Evolutionary conservation across 768 basidiomycete species (phyloP), one percentile per base, ranked within the genome.

Genomic region (Tricholoma furcatifolium): DNA sequence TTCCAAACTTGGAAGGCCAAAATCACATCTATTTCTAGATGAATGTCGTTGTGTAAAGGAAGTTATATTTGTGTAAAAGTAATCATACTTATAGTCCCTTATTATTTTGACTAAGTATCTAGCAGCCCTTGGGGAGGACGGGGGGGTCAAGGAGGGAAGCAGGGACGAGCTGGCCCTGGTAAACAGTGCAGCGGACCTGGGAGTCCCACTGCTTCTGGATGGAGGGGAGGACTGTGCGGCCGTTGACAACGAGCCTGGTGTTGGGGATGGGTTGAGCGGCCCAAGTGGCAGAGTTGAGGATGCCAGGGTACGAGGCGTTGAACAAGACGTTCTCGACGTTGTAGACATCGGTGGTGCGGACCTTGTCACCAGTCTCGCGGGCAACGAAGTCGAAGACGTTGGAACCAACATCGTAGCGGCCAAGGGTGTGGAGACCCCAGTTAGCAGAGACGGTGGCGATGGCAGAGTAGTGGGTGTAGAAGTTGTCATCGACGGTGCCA

Each of bases 391-490:
- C 52, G 66, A 78, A 83, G 53, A 85, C 82, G 59, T 85, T 83
- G 50, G 68, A 71, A 66, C 50, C 57, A 30, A 52, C 50, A 36
- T 58, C 57, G 50, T 50, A 58, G 9, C 84, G 77, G n/a, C 84
- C 84, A 24, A 86, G 80, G 14, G 79, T 81, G 24, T 76, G 76
- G 34, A 87, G 79, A 6, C 68, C 67, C 84, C 84, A 86, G 67
- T 87, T 87, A 27, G 75, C 74, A 65, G 84, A 65, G 17, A 85
- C 74, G 24, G 83, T 81, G 11, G 77, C 74, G 46, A 85, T 69
- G 41, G 68, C 60, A 1, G 82, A 83, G 67, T 84, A 86, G 64
- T 87, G 84, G 2, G 78, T 78, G 65, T 87, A 85, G 67, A 76
- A 84, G 10, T 74, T 78, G 35, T 63, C 31, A 67, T 87, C 84